phyloP scores from a whole-genome alignment of 495 filamentous ascomycete genomes.

The Cercophora newfieldiana region DNA sequence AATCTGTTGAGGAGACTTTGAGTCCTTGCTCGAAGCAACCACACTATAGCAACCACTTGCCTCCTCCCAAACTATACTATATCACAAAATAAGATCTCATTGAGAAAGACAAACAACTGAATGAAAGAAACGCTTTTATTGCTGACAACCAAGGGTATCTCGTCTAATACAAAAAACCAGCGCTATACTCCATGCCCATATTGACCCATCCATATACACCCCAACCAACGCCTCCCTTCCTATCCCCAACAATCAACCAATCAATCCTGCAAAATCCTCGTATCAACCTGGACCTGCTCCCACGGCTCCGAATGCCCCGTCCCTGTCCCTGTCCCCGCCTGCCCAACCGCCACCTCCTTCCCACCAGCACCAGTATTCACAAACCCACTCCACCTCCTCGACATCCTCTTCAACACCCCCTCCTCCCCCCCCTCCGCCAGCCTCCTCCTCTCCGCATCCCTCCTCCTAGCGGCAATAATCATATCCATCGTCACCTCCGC shows the following conservation, averaged over 20 bases:
- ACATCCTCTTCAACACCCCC: background rate
- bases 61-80: no score
- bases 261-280: constrained; percentile 24
- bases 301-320: constrained; percentile 13
- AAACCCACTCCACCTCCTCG: background rate
- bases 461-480: constrained; percentile 14
- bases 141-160: background rate
- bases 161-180: background rate
- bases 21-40: no score
- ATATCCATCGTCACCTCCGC: constrained; percentile 13
- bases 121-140: background rate
- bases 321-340: background rate
- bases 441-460: background rate
- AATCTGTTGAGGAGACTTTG: no score
- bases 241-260: background rate
- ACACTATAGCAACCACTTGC: no score
- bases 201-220: background rate
- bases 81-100: no score
- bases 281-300: constrained; percentile 21
- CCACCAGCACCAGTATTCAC: constrained; percentile 1
- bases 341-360: background rate
- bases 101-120: no score
- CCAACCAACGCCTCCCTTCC: background rate
- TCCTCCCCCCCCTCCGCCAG: background rate
- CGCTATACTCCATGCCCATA: background rate